Percentiles rank a stretch among this genome's conserved stretches.
Evolutionary conservation across 805 yeast species (phyloP).

Genomic region (Clavispora carvajalis): DNA sequence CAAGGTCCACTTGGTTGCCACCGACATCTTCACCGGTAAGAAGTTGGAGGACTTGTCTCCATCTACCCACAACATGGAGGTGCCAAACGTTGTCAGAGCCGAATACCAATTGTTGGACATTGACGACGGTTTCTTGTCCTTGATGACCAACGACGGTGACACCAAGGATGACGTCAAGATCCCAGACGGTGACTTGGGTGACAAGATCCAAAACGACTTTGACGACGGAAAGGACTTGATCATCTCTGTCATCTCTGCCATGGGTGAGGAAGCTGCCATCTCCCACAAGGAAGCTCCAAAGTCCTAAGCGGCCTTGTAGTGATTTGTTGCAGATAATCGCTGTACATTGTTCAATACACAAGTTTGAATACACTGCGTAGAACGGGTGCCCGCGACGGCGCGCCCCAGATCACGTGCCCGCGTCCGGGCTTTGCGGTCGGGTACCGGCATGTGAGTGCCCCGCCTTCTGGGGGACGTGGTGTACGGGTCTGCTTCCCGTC

Average conservation of each 20-base stretch:
- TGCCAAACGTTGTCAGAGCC: constrained; percentile 92
- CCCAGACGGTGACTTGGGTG: constrained; percentile 98
- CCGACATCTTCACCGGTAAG: constrained; percentile 98
- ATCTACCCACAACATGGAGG: constrained; percentile 99
- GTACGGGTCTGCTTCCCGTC: too few species aligned
- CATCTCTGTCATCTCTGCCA: constrained; percentile 95
- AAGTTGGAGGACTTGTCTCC: constrained; percentile 99
- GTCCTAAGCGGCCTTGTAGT: constrained; percentile 15
- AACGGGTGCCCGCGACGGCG: too few species aligned
- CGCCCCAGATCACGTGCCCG: too few species aligned
- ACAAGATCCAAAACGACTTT: constrained; percentile 82
- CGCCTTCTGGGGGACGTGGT: too few species aligned
- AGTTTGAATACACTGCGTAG: constrained; percentile 3
- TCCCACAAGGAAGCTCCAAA: constrained; percentile 99
- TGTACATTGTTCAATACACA: constrained; percentile 5
- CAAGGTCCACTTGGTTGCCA: constrained; percentile 98
- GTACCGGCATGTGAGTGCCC: too few species aligned
- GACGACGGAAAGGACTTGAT: constrained; percentile 97
- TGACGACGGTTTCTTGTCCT: constrained; percentile 95
- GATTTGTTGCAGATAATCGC: not conserved
- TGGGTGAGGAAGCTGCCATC: constrained; percentile 99
- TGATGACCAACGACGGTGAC: constrained; percentile 96
- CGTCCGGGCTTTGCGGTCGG: too few species aligned
- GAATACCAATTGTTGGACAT: constrained; percentile 97
- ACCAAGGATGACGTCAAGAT: constrained; percentile 98